Evolutionary conservation across 805 yeast genomes (phyloP).

Genomic region (Myxozyma lipomycoides): DNA sequence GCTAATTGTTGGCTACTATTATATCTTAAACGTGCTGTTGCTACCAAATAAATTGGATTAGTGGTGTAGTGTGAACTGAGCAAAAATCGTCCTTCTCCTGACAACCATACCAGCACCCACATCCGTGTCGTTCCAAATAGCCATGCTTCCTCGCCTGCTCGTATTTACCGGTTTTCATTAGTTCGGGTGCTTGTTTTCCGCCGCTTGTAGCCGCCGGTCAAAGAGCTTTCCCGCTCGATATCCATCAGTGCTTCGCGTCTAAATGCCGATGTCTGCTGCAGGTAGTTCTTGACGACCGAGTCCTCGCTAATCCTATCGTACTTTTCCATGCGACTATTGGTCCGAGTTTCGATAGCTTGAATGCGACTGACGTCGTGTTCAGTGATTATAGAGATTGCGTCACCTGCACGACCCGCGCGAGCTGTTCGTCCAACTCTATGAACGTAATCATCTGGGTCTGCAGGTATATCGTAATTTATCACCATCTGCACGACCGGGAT

Average conservation of each 20-base stretch:
- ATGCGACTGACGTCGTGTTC: conserved; percentile 81
- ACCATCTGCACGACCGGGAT: conserved; percentile 90
- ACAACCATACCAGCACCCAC: too few relatives aligned
- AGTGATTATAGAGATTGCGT: conserved; percentile 72
- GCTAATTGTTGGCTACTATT: too few relatives aligned
- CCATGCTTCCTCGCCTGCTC: too few relatives aligned
- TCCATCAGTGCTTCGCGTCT: conserved; percentile 88
- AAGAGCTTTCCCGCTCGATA: conserved; percentile 62
- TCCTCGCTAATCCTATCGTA: conserved; percentile 70
- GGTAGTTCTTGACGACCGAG: conserved; percentile 65
- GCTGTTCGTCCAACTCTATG: conserved; percentile 99
- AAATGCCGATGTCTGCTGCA: conserved; percentile 70
- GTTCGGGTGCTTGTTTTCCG: neutral
- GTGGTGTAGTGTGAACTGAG: too few relatives aligned
- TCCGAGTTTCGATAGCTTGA: conserved; percentile 80
- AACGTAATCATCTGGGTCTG: conserved; percentile 92
- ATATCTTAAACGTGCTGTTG: too few relatives aligned
- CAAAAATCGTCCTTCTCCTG: too few relatives aligned
- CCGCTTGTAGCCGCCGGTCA: neutral
- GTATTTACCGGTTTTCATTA: too few relatives aligned
- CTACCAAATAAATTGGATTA: too few relatives aligned
- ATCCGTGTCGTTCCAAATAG: too few relatives aligned
- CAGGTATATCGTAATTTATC: conserved; percentile 87
- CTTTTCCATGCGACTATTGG: conserved; percentile 72
- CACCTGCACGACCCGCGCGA: conserved; percentile 91